These are phyloP conservation scores for Ophiorrhiza pumila DNA, from an alignment of 257 asterid species.

Conservation along the genomic window DNA sequence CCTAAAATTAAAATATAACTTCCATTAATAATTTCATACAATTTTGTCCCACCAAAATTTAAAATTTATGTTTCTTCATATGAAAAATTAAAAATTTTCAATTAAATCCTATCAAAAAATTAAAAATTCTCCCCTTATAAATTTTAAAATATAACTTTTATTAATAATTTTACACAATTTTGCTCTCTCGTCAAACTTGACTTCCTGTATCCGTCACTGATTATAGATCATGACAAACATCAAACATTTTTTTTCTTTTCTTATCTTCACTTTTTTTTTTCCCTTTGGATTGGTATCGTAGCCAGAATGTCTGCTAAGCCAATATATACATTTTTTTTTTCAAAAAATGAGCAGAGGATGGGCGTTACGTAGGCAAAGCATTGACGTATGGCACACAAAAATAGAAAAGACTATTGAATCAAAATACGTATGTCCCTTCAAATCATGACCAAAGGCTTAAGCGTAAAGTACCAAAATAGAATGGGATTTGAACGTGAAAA, in stretches of 20 bases:
- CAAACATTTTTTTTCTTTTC: background rate
- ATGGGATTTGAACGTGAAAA: slow-evolving; percentile 23
- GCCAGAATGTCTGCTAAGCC: slow-evolving; percentile 1
- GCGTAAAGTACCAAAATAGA: slow-evolving; percentile 16
- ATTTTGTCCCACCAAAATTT: too few species aligned
- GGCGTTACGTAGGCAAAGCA: slow-evolving; percentile 21
- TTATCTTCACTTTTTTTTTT: background rate
- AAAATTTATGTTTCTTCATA: too few species aligned
- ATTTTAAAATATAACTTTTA: too few species aligned
- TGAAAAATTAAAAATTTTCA: too few species aligned
- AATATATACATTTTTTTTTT: background rate
- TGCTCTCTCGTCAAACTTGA: too few species aligned
- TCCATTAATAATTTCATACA: too few species aligned
- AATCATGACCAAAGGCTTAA: background rate
- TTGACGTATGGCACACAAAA: slow-evolving; percentile 20
- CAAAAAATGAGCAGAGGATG: slow-evolving; percentile 10
- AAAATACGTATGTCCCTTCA: slow-evolving; percentile 13
- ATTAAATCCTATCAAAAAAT: too few species aligned
- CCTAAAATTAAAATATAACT: too few species aligned
- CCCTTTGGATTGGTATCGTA: background rate
- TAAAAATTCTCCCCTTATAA: too few species aligned
- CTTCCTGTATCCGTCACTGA: too few species aligned
- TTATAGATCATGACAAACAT: too few species aligned
- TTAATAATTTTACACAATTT: too few species aligned
- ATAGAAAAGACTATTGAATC: background rate